Base-by-base conservation (phyloP, 1,139 yeast genomes). In the Zygoascus hellenicus region DNA sequence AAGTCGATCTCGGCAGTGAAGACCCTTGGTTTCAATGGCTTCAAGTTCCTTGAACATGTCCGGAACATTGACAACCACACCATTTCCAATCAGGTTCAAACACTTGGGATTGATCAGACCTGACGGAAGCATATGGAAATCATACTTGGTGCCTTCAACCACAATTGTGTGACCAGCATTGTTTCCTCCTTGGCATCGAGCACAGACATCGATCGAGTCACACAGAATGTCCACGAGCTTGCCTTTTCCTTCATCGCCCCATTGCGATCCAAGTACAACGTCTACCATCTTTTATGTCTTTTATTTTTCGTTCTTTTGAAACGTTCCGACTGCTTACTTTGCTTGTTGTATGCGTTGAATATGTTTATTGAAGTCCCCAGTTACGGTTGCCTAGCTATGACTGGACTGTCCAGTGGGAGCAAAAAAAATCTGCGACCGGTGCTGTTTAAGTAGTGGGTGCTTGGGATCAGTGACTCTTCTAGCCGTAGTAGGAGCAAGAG, bases 161-260 rank as follows among this genome's bases (percentile, higher is more conserved):
- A 92, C 97, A 64, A 92, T 92, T 42, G 99, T 94, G 68, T 92
- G 98, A 31, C 99, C 99, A 31, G 98, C 98, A 67, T 92, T 92
- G 74, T 92, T 92, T 61, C 99, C 99, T 68, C 99, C 99, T 56
- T 89, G 96, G 70, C 97, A 90, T 68, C 99, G 80, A 36, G 97
- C 97, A 67, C 97, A 94, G 43, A 92, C 92, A 60, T 92, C 98
- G 59, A 90, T 83, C 58, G 87, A 81, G 62, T 89, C 97, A 68
- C 97, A 92, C 49, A 92, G 76, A 51, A 92, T 75, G 66, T 92
- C 98, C 48, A 92, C 98, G 51, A 92, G 77, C 70, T 94, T 92
- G 51, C 99, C 99, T 68, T 92, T 92, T 65, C 99, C 99, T 79
- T 92, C 99, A 66, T 92, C 99, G 55, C 99, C 99, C 98, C 98